Evolutionary conservation across 2,329 filamentous ascomycete genomes (phyloP).

Genomic region (Microcyclospora tardicrescens): DNA sequence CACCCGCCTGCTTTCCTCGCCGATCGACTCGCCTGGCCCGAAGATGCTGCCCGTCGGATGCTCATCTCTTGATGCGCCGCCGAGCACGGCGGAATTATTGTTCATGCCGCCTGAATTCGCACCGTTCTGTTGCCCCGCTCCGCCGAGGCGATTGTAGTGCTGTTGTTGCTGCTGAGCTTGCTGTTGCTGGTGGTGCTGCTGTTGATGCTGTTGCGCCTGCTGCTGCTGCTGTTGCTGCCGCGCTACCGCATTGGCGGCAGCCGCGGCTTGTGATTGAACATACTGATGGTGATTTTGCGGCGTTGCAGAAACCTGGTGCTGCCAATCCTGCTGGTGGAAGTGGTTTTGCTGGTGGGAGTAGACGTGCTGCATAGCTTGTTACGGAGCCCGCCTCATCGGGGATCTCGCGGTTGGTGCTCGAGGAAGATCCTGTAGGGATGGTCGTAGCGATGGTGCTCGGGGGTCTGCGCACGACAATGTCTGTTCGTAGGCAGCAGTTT

Average conservation of each 20-base stretch:
- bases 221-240: conserved; percentile 28
- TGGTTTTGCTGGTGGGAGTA: conserved; percentile 53
- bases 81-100: conserved; percentile 34
- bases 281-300: conserved; percentile 45
- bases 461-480: no score
- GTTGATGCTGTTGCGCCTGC: conserved; percentile 45
- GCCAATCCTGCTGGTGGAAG: conserved; percentile 55
- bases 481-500: no score
- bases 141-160: conserved; percentile 15
- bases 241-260: conserved; percentile 32
- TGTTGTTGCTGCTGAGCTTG: conserved; percentile 31
- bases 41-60: conserved; percentile 20
- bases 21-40: conserved; percentile 23
- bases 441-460: no score
- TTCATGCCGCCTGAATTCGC: conserved; percentile 26
- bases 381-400: no score
- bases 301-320: conserved; percentile 42
- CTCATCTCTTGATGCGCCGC: conserved; percentile 16
- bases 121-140: conserved; percentile 17
- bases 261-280: conserved; percentile 30
- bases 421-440: no score
- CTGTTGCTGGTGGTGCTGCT: conserved; percentile 27
- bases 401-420: no score
- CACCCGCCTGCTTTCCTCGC: conserved; percentile 83
- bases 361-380: conserved; percentile 30